Evolutionary conservation across 495 filamentous ascomycete species (phyloP).

Genomic region (Penicillium paxilli): DNA sequence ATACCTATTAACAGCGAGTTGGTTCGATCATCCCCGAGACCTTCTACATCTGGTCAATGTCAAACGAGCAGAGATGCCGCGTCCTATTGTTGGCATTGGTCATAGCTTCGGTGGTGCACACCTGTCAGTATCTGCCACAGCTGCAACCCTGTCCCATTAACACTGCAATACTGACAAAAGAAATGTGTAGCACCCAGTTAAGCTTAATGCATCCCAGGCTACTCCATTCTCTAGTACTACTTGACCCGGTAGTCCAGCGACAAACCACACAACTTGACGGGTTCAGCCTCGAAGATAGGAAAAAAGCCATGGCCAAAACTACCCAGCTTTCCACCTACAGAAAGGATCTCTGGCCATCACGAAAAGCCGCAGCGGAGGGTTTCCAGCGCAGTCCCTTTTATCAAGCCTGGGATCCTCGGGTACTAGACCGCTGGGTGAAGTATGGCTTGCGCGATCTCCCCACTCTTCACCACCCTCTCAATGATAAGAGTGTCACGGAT

Average conservation of each 20-base stretch:
- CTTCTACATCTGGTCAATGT: slow-evolving; percentile 84
- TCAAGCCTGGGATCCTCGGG: slow-evolving; percentile 70
- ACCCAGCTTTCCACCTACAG: slow-evolving; percentile 60
- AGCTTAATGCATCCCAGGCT: slow-evolving; percentile 81
- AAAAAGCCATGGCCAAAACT: slow-evolving; percentile 34
- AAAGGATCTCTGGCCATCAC: slow-evolving; percentile 70
- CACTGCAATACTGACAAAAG: slow-evolving; percentile 2
- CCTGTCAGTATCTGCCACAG: slow-evolving; percentile 37
- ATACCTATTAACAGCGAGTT: slow-evolving; percentile 55
- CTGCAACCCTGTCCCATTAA: neutral
- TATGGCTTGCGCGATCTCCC: slow-evolving; percentile 67
- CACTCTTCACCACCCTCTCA: slow-evolving; percentile 54
- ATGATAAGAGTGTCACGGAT: slow-evolving; percentile 15
- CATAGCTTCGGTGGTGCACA: slow-evolving; percentile 85
- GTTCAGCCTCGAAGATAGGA: slow-evolving; percentile 20
- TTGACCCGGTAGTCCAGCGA: slow-evolving; percentile 77
- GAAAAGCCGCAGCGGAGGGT: slow-evolving; percentile 57
- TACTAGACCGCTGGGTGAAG: slow-evolving; percentile 62
- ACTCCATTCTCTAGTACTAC: slow-evolving; percentile 69
- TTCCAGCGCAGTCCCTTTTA: slow-evolving; percentile 68
- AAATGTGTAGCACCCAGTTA: slow-evolving; percentile 43
- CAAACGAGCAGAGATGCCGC: slow-evolving; percentile 79
- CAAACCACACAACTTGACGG: slow-evolving; percentile 43
- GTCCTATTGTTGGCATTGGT: slow-evolving; percentile 85
- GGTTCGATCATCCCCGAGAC: slow-evolving; percentile 87